Conservation (phyloP, 371 early-diverging fungal species). For the Mortierella sp. region DNA sequence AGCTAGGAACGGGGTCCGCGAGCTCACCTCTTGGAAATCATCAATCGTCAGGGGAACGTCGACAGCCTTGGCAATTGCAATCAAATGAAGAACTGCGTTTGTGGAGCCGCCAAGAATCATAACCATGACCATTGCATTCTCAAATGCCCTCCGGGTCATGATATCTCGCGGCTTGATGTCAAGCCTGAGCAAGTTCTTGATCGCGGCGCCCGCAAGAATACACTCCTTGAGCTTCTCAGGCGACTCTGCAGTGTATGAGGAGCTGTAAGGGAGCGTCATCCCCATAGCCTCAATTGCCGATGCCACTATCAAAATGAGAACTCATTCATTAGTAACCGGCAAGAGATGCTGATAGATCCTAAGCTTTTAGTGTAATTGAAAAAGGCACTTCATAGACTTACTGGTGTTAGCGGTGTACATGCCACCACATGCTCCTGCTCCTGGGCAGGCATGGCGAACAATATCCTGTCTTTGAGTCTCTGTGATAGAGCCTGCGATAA, state of each 20-base stretch:
- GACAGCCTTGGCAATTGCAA: slow-evolving; percentile 91
- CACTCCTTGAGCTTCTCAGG: slow-evolving; percentile 92
- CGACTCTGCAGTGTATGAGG: slow-evolving; percentile 90
- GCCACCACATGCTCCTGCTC: slow-evolving; percentile 95
- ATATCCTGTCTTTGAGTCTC: slow-evolving; percentile 82
- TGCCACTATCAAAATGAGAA: slow-evolving; percentile 72
- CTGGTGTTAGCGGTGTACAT: slow-evolving; percentile 97
- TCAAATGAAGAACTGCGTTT: slow-evolving; percentile 95
- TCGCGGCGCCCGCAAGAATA: slow-evolving; percentile 80
- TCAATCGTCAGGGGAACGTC: slow-evolving; percentile 85
- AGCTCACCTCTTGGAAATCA: slow-evolving; percentile 92
- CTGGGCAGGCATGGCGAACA: slow-evolving; percentile 90
- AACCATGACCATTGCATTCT: slow-evolving; percentile 91
- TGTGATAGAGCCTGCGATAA: slow-evolving; percentile 82
- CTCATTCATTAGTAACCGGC: background rate
- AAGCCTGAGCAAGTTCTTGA: slow-evolving; percentile 85
- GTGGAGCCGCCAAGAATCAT: slow-evolving; percentile 98
- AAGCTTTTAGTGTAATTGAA: background rate
- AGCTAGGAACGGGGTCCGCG: slow-evolving; percentile 92
- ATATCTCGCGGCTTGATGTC: slow-evolving; percentile 94
- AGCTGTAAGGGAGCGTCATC: slow-evolving; percentile 93
- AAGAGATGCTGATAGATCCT: background rate
- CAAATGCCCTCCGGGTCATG: slow-evolving; percentile 92
- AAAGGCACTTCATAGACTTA: slow-evolving; percentile 44
- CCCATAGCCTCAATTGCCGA: slow-evolving; percentile 97